Evolutionary conservation across 768 basidiomycete genomes (phyloP), one percentile per base, ranked within the genome.

Genomic region (Grammothele lineata): DNA sequence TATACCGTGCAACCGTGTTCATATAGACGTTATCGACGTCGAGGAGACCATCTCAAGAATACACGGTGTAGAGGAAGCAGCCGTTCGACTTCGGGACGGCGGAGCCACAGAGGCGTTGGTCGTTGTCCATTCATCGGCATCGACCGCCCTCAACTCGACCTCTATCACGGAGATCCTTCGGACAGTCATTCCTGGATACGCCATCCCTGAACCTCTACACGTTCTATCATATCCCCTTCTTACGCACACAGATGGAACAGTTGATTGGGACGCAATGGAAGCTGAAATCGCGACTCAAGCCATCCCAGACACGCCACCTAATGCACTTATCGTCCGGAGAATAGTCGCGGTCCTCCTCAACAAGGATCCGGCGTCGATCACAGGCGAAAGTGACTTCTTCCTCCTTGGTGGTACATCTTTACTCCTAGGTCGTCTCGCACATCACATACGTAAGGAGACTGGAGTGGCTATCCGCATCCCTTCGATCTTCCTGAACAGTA

Each of bases 361-460:
- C 27, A 49, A 49, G 48, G 48, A 49, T 15, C n/a, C 48, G 48
- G 94, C 94, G 1, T 85, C 96, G 35, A 96, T 97, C 61, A 96
- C 94, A 1, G 94, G 97, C 62, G 94, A 97, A 64, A 93, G 91
- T 5, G 94, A 97, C 60, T 91, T 96, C 43, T 97, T 97, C 68
- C 82, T 97, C 42, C 96, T 97, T 55, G 94, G 94, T 30, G 93
- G 91, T 10, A 69, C 80, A 50, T 75, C 73, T 2, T 57, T 74
- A 1, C 62, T 75, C 8, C 66, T 74, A 11, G 74, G 74, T 17
- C 68, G 73, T 40, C 66, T 76, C 11, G 62, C 68, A 14, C 64
- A 74, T 46, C 58, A 61, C 33, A 62, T 75, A 36, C 68, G 73
- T 7, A 67, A 69, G 45, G 66, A 62, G 48, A 66, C 65, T 19